Conservation (phyloP, 352 stramenopile species). For the Phytophthora rubi region DNA sequence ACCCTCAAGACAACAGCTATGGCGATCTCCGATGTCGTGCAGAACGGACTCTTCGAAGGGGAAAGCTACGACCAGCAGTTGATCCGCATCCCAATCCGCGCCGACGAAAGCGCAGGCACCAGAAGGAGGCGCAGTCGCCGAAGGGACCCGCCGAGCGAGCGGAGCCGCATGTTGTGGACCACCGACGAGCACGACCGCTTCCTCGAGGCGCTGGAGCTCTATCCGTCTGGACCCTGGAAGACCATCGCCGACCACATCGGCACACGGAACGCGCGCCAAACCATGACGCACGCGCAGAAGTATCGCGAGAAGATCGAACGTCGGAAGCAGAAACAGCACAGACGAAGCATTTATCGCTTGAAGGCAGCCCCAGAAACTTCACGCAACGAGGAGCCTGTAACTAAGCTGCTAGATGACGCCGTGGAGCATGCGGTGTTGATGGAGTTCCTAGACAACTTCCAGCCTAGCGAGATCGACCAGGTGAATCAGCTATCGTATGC, state of each 20-base stretch:
- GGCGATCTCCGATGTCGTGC: slow-evolving; percentile 29
- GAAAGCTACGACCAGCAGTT: slow-evolving; percentile 24
- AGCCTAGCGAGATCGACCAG: background rate
- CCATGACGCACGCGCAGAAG: slow-evolving; percentile 49
- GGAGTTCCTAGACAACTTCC: background rate
- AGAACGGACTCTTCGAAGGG: slow-evolving; percentile 28
- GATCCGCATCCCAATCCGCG: slow-evolving; percentile 32
- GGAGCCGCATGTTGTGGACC: slow-evolving; percentile 38
- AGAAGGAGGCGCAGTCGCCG: slow-evolving; percentile 23
- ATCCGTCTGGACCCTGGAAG: slow-evolving; percentile 38
- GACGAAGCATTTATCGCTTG: slow-evolving; percentile 7
- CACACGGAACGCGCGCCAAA: slow-evolving; percentile 37
- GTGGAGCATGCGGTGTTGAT: background rate
- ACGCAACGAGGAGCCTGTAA: background rate
- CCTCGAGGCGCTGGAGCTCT: slow-evolving; percentile 44
- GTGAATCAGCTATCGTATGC: background rate
- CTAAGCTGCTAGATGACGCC: background rate
- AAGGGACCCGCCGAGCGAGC: slow-evolving; percentile 22
- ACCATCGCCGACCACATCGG: slow-evolving; percentile 39
- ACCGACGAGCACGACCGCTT: slow-evolving; percentile 48
- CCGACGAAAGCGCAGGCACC: slow-evolving; percentile 9
- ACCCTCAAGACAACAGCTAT: background rate
- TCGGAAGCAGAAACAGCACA: slow-evolving; percentile 14
- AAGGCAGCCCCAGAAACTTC: no score
- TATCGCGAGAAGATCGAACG: slow-evolving; percentile 47